phyloP scores from a whole-genome alignment of 805 yeast genomes.

The Yarrowia sp. region DNA sequence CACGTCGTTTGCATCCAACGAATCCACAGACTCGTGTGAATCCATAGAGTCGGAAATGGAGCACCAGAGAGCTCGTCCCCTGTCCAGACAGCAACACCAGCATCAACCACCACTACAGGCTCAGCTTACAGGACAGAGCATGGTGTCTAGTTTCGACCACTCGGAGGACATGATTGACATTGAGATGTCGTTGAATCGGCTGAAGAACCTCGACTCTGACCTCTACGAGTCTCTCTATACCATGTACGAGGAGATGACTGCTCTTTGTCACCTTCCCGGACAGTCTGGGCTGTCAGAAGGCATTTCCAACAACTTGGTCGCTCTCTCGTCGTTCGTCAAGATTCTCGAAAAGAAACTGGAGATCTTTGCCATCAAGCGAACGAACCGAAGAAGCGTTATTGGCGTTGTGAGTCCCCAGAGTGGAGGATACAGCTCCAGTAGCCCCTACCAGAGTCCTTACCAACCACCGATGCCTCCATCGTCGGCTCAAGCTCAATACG shows the following conservation, averaged over 20 bases:
- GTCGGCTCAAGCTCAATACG: not conserved
- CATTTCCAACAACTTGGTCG: conserved; percentile 32
- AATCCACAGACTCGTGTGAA: conserved; percentile 13
- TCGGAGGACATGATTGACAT: conserved; percentile 36
- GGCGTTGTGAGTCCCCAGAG: not conserved
- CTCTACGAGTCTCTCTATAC: conserved; percentile 21
- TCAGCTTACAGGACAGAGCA: not conserved
- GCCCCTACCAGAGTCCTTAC: conserved; percentile 29
- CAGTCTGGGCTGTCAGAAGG: conserved; percentile 11
- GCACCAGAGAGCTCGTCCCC: conserved; percentile 2
- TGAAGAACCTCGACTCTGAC: conserved; percentile 6
- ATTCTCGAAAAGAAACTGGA: conserved; percentile 31
- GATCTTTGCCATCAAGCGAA: conserved; percentile 20
- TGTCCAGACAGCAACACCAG: too few relatives aligned
- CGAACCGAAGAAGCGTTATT: conserved; percentile 27
- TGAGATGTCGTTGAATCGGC: conserved; percentile 25
- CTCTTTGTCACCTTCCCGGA: conserved; percentile 23
- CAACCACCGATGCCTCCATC: conserved; percentile 4
- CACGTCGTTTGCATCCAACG: conserved; percentile 26
- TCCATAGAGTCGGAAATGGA: conserved; percentile 33
- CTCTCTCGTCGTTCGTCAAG: conserved; percentile 25
- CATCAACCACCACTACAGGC: not conserved
- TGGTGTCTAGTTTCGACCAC: conserved; percentile 15
- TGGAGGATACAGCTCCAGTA: conserved; percentile 8
- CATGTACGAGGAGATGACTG: conserved; percentile 31